Percentiles rank a stretch among this genome's conserved stretches.
Conservation (phyloP, 2,329 filamentous ascomycete genomes). For the Zasmidium angulare region DNA sequence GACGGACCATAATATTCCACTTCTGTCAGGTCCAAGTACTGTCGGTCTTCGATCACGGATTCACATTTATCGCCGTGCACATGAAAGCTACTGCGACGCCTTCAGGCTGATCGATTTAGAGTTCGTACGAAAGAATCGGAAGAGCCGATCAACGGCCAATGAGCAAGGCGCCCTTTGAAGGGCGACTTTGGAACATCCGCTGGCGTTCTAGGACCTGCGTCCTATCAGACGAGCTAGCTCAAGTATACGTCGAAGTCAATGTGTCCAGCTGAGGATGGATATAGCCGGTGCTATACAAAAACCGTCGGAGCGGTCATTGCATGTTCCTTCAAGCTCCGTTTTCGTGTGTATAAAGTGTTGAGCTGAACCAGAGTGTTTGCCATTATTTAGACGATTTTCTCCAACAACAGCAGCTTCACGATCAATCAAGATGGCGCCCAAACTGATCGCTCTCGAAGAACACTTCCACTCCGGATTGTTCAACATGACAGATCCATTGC, state of each 20-base stretch:
- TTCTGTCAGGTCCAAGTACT: too few species aligned
- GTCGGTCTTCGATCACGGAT: too few species aligned
- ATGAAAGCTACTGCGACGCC: too few species aligned
- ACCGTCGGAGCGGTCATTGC: not conserved
- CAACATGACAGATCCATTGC: not conserved
- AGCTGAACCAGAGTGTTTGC: not conserved
- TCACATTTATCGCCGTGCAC: too few species aligned
- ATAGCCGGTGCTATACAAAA: not conserved
- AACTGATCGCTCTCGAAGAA: conserved; percentile 8
- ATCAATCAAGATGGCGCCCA: not conserved
- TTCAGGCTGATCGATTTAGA: too few species aligned
- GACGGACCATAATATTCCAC: too few species aligned
- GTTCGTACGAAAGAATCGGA: too few species aligned
- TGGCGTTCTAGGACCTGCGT: not conserved
- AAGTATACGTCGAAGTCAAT: too few species aligned
- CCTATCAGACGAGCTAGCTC: not conserved
- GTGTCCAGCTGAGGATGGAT: not conserved
- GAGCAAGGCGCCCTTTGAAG: not conserved
- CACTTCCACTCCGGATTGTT: conserved; percentile 9
- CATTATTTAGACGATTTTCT: not conserved
- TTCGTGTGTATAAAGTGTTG: not conserved
- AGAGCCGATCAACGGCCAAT: not conserved
- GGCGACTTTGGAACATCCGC: not conserved
- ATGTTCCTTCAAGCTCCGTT: not conserved
- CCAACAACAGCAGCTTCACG: not conserved